Evolutionary conservation across 139 green algal species (phyloP).

Genomic region (Chlorella vulgaris): DNA sequence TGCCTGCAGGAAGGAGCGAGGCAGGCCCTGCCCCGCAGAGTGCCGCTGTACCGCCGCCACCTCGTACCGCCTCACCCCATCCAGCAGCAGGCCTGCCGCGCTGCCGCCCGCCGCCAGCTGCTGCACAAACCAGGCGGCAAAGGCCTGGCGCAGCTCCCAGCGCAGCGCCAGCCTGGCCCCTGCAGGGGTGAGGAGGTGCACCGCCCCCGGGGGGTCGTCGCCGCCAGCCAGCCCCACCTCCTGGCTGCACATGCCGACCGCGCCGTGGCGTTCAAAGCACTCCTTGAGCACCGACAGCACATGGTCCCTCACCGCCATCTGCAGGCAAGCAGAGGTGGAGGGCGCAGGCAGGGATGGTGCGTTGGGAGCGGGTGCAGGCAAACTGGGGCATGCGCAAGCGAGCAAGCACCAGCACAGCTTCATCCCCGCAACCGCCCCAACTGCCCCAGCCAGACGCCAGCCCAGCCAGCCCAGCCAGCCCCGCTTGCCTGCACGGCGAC

Average conservation of each 20-base stretch:
- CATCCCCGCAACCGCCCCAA: background rate
- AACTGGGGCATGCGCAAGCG: background rate
- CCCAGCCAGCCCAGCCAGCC: background rate
- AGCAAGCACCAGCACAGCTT: background rate
- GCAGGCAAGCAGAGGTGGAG: background rate
- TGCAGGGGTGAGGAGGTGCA: conserved; percentile 14
- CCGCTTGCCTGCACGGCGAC: background rate
- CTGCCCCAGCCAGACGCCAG: background rate
- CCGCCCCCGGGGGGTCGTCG: conserved; percentile 1
- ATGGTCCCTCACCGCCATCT: conserved; percentile 48
- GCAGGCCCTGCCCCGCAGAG: conserved; percentile 38
- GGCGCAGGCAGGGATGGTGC: background rate
- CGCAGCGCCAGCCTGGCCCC: conserved; percentile 56
- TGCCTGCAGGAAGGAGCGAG: conserved; percentile 66
- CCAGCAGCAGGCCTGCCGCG: conserved; percentile 32
- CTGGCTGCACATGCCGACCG: conserved; percentile 60
- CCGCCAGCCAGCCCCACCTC: conserved; percentile 37
- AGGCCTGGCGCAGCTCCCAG: conserved; percentile 70
- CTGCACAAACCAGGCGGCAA: conserved; percentile 70
- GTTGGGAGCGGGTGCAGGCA: background rate
- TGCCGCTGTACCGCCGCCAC: conserved; percentile 48
- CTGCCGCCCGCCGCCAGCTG: conserved; percentile 38
- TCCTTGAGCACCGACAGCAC: conserved; percentile 49
- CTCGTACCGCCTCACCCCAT: conserved; percentile 70
- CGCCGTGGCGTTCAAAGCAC: conserved; percentile 59